phyloP scores from a whole-genome alignment of 331 rosid species.

The Pyracantha coccinea region DNA sequence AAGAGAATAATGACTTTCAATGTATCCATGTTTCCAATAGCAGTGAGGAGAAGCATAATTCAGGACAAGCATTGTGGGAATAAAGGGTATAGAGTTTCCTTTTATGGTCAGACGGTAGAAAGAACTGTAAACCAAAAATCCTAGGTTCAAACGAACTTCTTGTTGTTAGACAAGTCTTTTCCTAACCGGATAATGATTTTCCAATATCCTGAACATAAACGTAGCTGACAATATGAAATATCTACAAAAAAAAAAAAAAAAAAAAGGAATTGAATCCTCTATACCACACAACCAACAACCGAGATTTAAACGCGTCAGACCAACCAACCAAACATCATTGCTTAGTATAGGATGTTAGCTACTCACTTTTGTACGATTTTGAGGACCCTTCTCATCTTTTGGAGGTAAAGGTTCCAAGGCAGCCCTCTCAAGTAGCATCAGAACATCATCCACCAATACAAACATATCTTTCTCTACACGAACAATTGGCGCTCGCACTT shows the following conservation, averaged over 20 bases:
- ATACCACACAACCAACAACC: not conserved
- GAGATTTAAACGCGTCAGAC: not conserved
- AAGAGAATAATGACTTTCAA: not conserved
- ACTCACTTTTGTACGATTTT: constrained; percentile 93
- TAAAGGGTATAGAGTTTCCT: not conserved
- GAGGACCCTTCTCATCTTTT: constrained; percentile 99
- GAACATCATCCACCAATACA: constrained; percentile 87
- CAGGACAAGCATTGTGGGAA: not conserved
- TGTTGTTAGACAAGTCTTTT: too few relatives aligned
- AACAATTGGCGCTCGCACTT: constrained; percentile 85
- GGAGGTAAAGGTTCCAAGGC: constrained; percentile 96
- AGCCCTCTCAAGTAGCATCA: constrained; percentile 85
- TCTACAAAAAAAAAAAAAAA: not conserved
- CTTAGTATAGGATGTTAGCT: constrained; percentile 3
- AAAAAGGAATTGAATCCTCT: not conserved
- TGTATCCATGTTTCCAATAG: not conserved
- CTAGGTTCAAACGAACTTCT: not conserved
- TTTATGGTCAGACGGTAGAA: not conserved
- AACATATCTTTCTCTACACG: constrained; percentile 76
- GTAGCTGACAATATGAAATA: not conserved
- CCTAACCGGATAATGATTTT: not conserved
- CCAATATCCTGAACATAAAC: not conserved
- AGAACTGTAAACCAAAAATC: not conserved
- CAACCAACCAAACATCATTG: not conserved
- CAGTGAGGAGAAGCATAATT: not conserved